These are phyloP conservation scores for Botryotinia convoluta DNA, from an alignment of 2,329 filamentous ascomycete genomes.

Conservation along the genomic window DNA sequence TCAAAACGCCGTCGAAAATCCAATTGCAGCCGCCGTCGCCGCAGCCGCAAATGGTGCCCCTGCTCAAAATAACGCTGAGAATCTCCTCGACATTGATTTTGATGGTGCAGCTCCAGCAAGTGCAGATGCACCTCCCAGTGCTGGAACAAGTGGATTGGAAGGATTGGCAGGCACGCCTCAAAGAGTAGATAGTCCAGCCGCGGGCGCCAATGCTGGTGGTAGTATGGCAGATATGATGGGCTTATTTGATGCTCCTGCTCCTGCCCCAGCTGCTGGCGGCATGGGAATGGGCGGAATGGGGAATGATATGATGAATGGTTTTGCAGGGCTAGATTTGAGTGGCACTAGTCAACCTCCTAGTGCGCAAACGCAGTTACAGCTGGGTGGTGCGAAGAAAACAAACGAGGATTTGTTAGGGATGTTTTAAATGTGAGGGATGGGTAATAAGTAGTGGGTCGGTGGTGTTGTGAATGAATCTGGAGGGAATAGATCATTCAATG, in stretches of 20 bases:
- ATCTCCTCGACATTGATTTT: slow-evolving; percentile 93
- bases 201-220: slow-evolving; percentile 41
- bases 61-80: slow-evolving; percentile 80
- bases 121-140: slow-evolving; percentile 61
- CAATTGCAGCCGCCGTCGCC: slow-evolving; percentile 80
- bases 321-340: slow-evolving; percentile 75
- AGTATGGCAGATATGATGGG: slow-evolving; percentile 82
- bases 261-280: slow-evolving; percentile 33
- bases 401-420: slow-evolving; percentile 59
- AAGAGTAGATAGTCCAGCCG: slow-evolving; percentile 61
- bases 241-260: slow-evolving; percentile 51
- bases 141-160: slow-evolving; percentile 49
- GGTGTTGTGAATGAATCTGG: neutral
- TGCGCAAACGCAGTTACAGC: slow-evolving; percentile 55
- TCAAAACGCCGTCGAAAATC: slow-evolving; percentile 89
- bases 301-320: slow-evolving; percentile 65
- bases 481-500: neutral
- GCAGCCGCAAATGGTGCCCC: slow-evolving; percentile 57
- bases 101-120: slow-evolving; percentile 92
- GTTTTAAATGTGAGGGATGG: slow-evolving; percentile 43
- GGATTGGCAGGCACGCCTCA: slow-evolving; percentile 64
- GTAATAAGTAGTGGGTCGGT: neutral
- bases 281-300: slow-evolving; percentile 23
- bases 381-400: slow-evolving; percentile 47
- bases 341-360: slow-evolving; percentile 63